phyloP scores from a whole-genome alignment of 805 yeast species.

The Starmerella vitae region DNA sequence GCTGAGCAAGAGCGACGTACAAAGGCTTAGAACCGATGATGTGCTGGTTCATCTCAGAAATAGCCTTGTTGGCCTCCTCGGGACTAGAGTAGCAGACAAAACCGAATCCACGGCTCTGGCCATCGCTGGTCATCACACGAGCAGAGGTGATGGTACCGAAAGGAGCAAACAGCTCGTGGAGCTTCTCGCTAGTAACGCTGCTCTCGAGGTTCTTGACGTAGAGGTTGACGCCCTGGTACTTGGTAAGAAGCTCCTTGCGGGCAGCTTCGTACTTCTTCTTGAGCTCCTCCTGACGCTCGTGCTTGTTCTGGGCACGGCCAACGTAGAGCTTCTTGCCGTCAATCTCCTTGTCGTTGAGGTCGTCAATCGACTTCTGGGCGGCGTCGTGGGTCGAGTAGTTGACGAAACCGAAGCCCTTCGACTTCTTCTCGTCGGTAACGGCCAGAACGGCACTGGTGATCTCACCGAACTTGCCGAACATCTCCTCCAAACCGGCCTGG shows the following conservation, averaged over 20 bases:
- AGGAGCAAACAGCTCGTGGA: slow-evolving; percentile 82
- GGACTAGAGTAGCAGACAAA: slow-evolving; percentile 95
- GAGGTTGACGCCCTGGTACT: slow-evolving; percentile 95
- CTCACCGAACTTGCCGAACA: slow-evolving; percentile 61
- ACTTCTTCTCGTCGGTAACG: slow-evolving; percentile 71
- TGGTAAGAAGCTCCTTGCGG: slow-evolving; percentile 78
- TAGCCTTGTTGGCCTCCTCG: slow-evolving; percentile 98
- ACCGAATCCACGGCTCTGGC: slow-evolving; percentile 96
- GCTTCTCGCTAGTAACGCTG: slow-evolving; percentile 75
- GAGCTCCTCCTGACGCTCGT: slow-evolving; percentile 92
- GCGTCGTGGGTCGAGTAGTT: slow-evolving; percentile 78
- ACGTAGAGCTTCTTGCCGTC: slow-evolving; percentile 74
- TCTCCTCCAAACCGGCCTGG: slow-evolving; percentile 43
- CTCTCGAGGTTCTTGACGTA: slow-evolving; percentile 96
- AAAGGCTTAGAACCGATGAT: slow-evolving; percentile 91
- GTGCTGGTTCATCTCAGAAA: slow-evolving; percentile 95
- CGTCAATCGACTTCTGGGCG: slow-evolving; percentile 86
- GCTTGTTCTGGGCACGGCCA: slow-evolving; percentile 98
- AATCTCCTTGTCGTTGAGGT: slow-evolving; percentile 72
- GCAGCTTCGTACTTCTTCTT: slow-evolving; percentile 87
- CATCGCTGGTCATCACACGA: slow-evolving; percentile 93
- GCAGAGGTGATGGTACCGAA: slow-evolving; percentile 93
- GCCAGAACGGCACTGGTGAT: slow-evolving; percentile 75
- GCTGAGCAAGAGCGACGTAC: slow-evolving; percentile 97
- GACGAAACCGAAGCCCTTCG: slow-evolving; percentile 92